These are phyloP conservation scores for Tritrichomonas musculus DNA, from an alignment of 208 protist species.

Conservation along the genomic window DNA sequence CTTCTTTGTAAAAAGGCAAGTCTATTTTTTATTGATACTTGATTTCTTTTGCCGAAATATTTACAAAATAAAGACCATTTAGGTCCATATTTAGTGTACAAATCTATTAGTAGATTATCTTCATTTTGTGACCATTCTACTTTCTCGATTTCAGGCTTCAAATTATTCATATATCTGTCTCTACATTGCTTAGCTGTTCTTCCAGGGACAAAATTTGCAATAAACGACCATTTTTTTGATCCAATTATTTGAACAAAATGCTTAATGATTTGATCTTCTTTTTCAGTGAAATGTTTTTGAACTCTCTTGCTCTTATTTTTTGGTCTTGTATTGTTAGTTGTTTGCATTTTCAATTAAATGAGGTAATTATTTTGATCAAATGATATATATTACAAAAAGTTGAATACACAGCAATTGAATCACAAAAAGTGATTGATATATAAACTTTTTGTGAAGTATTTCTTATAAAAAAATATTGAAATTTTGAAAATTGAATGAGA, in stretches of 20 bases:
- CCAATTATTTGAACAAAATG: not conserved
- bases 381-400: too few relatives aligned
- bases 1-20: too few relatives aligned
- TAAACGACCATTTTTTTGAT: not conserved
- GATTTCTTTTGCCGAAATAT: too few relatives aligned
- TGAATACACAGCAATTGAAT: too few relatives aligned
- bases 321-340: too few relatives aligned
- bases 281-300: not conserved
- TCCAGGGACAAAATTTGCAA: not conserved
- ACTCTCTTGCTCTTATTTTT: not conserved
- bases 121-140: not conserved
- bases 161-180: not conserved
- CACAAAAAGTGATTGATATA: too few relatives aligned
- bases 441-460: too few relatives aligned
- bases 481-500: too few relatives aligned
- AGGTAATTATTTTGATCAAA: too few relatives aligned
- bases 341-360: too few relatives aligned
- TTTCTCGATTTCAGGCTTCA: not conserved
- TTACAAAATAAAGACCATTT: not conserved
- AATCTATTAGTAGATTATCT: not conserved
- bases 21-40: too few relatives aligned
- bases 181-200: not conserved
- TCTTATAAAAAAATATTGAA: too few relatives aligned
- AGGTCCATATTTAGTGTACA: not conserved
- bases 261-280: not conserved